Conservation (phyloP, 306 rosid genomes). For the Vicia faba region DNA sequence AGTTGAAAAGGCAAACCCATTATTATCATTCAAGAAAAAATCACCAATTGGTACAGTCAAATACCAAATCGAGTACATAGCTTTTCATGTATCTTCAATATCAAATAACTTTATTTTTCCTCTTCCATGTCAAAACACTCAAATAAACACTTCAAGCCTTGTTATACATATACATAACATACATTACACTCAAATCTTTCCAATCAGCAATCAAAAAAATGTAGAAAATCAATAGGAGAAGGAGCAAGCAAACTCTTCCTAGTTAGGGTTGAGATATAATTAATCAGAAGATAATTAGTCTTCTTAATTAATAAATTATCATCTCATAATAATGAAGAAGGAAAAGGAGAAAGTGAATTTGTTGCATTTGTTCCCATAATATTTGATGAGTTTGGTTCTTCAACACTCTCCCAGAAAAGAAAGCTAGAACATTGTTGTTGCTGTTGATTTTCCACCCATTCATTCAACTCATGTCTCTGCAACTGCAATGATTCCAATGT, state of each 20-base stretch:
- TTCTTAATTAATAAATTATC: conserved; percentile 18
- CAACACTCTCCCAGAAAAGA: conserved; percentile 87
- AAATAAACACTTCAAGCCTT: conserved; percentile 53
- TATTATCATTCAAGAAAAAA: conserved; percentile 44
- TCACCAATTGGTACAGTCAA: conserved; percentile 36
- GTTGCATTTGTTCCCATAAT: conserved; percentile 46
- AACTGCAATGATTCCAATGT: conserved; percentile 66
- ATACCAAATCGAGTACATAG: conserved; percentile 28
- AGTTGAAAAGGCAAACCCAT: conserved; percentile 34
- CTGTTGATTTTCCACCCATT: conserved; percentile 76
- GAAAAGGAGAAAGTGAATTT: conserved; percentile 65
- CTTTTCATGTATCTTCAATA: conserved; percentile 33
- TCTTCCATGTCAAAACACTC: conserved; percentile 52
- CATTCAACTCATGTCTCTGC: conserved; percentile 69
- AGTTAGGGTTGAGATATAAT: conserved; percentile 24
- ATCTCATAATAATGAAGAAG: conserved; percentile 56
- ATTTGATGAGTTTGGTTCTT: conserved; percentile 51
- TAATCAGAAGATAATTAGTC: conserved; percentile 6
- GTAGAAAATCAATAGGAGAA: background rate
- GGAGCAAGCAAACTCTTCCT: conserved; percentile 32
- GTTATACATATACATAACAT: conserved; percentile 26
- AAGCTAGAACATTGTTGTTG: conserved; percentile 73
- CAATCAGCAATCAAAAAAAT: conserved; percentile 39
- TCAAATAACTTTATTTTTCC: conserved; percentile 44
- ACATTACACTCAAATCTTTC: conserved; percentile 50